Conservation (phyloP, 805 yeast genomes). For the Candida tammaniensis region DNA sequence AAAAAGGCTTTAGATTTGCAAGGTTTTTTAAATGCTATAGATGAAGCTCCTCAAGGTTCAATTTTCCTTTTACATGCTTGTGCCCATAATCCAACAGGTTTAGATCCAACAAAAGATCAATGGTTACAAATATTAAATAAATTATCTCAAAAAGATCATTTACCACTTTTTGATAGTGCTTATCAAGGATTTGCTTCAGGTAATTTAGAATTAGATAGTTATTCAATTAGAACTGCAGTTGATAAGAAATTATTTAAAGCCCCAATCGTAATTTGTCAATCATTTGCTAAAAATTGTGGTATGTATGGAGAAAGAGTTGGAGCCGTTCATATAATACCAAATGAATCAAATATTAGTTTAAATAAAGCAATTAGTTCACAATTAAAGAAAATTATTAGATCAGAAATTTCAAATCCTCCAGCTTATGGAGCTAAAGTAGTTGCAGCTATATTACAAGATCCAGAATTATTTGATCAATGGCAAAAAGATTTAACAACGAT, state of each 20-base stretch:
- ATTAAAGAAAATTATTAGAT: constrained; percentile 68
- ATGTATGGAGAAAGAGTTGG: constrained; percentile 98
- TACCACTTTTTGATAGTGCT: constrained; percentile 89
- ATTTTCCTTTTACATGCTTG: constrained; percentile 86
- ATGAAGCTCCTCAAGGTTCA: constrained; percentile 70
- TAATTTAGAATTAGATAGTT: constrained; percentile 76
- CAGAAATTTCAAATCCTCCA: constrained; percentile 92
- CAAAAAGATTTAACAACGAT: constrained; percentile 75
- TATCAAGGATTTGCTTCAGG: constrained; percentile 98
- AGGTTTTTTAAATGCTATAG: constrained; percentile 63
- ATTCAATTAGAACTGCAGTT: constrained; percentile 71
- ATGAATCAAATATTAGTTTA: constrained; percentile 35
- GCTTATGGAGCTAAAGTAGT: constrained; percentile 94
- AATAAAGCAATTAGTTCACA: constrained; percentile 68
- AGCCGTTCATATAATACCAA: constrained; percentile 74
- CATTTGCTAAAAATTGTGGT: constrained; percentile 95
- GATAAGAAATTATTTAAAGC: constrained; percentile 25
- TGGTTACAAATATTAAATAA: constrained; percentile 73
- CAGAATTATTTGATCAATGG: constrained; percentile 78
- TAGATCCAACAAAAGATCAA: constrained; percentile 82
- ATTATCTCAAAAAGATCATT: constrained; percentile 58
- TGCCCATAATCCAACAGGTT: constrained; percentile 97
- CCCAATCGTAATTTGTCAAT: constrained; percentile 72
- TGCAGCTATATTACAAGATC: constrained; percentile 63
- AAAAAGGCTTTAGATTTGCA: constrained; percentile 69